Percentiles rank a stretch among this genome's conserved stretches.
phyloP scores from a whole-genome alignment of 1,284 basidiomycete genomes.

The Ceratobasidium theobromae region DNA sequence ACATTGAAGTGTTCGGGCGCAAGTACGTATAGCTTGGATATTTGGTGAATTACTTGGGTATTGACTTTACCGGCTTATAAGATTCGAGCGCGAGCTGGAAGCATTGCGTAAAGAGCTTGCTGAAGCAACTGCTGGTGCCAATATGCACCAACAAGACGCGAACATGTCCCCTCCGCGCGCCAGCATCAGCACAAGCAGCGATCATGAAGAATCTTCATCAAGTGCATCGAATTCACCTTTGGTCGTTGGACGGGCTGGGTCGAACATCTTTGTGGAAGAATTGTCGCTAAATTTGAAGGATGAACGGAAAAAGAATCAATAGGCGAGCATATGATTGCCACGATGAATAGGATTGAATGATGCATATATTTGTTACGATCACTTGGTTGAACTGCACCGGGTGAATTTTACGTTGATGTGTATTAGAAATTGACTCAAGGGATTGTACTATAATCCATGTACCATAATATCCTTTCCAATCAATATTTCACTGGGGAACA shows the following conservation, averaged over 20 bases:
- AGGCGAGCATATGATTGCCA: neutral
- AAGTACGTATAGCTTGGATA: constrained; percentile 64
- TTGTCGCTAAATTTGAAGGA: constrained; percentile 3
- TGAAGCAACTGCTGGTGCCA: constrained; percentile 28
- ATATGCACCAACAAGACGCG: neutral
- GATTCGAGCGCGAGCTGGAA: constrained; percentile 76
- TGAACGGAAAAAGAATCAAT: constrained; percentile 28
- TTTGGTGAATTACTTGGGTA: constrained; percentile 11
- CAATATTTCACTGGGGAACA: neutral
- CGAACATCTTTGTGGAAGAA: constrained; percentile 3
- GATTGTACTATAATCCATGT: neutral
- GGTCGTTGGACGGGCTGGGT: constrained; percentile 6
- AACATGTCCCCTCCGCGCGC: neutral
- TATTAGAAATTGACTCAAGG: neutral
- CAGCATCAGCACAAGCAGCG: constrained; percentile 1
- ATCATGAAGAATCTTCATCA: constrained; percentile 16
- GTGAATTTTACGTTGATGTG: constrained; percentile 19
- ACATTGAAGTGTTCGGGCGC: constrained; percentile 93
- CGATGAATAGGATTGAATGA: neutral
- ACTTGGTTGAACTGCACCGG: neutral
- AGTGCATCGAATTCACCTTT: constrained; percentile 18
- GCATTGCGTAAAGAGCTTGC: constrained; percentile 83
- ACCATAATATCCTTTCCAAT: neutral
- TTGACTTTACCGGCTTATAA: neutral
- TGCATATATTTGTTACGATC: neutral